Percentiles rank a stretch among this genome's conserved stretches.
These are phyloP conservation scores for Rhynchosporium secalis DNA, from an alignment of 2,329 filamentous ascomycete species.

Conservation along the genomic window DNA sequence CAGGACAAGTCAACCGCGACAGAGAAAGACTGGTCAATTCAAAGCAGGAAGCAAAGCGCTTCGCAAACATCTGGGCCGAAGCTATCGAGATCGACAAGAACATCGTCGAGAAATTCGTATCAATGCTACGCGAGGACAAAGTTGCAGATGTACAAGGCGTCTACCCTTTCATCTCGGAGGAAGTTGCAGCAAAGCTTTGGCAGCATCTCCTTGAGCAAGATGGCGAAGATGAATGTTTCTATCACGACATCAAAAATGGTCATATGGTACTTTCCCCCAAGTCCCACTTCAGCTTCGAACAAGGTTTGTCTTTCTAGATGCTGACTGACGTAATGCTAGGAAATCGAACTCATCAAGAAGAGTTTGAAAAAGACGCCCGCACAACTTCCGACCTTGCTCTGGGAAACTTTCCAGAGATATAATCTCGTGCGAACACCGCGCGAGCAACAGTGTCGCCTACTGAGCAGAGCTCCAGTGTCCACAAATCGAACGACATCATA, in stretches of 20 bases:
- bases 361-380: slow-evolving; percentile 22
- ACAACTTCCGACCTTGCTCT: slow-evolving; percentile 17
- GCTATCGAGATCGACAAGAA: too few relatives aligned
- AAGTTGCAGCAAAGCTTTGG: slow-evolving; percentile 28
- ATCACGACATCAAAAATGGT: slow-evolving; percentile 14
- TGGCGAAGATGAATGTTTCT: slow-evolving; percentile 15
- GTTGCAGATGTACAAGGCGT: background rate
- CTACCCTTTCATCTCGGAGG: slow-evolving; percentile 15
- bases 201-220: slow-evolving; percentile 17
- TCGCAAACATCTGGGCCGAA: slow-evolving; percentile 26
- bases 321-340: slow-evolving; percentile 9
- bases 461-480: slow-evolving; percentile 19
- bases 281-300: too few relatives aligned
- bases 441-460: slow-evolving; percentile 18
- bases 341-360: slow-evolving; percentile 18
- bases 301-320: too few relatives aligned
- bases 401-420: slow-evolving; percentile 17
- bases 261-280: slow-evolving; percentile 7
- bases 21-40: slow-evolving; percentile 19
- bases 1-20: slow-evolving; percentile 25
- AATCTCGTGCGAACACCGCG: slow-evolving; percentile 19
- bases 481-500: slow-evolving; percentile 21
- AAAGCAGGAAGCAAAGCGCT: slow-evolving; percentile 1
- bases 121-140: too few relatives aligned
- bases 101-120: too few relatives aligned